phyloP scores from a whole-genome alignment of 768 basidiomycete genomes.

The Xerocomellus amylosporus region DNA sequence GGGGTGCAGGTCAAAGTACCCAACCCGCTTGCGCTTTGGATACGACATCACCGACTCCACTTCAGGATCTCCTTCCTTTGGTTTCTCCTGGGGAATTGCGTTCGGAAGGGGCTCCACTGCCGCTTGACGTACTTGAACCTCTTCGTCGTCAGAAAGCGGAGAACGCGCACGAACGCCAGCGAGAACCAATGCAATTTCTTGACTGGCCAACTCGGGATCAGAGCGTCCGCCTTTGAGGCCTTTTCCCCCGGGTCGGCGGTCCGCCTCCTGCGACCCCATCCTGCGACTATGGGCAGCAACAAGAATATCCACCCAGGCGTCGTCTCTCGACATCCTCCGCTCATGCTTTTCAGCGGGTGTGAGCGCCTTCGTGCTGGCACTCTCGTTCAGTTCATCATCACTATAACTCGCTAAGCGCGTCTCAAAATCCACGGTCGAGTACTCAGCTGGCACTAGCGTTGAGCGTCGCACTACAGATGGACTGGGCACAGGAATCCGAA shows the following conservation, averaged over 20 bases:
- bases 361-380: slow-evolving; percentile 36
- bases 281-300: slow-evolving; percentile 57
- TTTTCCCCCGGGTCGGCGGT: slow-evolving; percentile 29
- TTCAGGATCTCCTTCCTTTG: slow-evolving; percentile 46
- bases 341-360: slow-evolving; percentile 44
- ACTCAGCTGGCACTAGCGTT: slow-evolving; percentile 66
- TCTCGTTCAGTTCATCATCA: slow-evolving; percentile 45
- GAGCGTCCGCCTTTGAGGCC: slow-evolving; percentile 37
- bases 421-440: slow-evolving; percentile 80
- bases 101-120: slow-evolving; percentile 7
- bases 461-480: slow-evolving; percentile 48
- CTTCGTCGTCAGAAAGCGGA: slow-evolving; percentile 42
- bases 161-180: slow-evolving; percentile 48
- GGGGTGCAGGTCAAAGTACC: slow-evolving; percentile 80
- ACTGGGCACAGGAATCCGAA: slow-evolving; percentile 60
- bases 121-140: slow-evolving; percentile 25
- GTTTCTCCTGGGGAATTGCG: slow-evolving; percentile 30
- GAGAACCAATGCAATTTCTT: slow-evolving; percentile 70
- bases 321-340: slow-evolving; percentile 50
- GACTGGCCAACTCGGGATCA: slow-evolving; percentile 70
- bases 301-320: slow-evolving; percentile 87
- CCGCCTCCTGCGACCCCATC: slow-evolving; percentile 56
- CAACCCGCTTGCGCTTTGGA: slow-evolving; percentile 41
- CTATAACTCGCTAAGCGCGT: slow-evolving; percentile 69
- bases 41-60: slow-evolving; percentile 41